A percentile compares a stretch with the other conserved stretches of the same genome.
These are phyloP conservation scores for Thelephora aurantiotincta DNA, from an alignment of 768 basidiomycete genomes.

Conservation along the genomic window DNA sequence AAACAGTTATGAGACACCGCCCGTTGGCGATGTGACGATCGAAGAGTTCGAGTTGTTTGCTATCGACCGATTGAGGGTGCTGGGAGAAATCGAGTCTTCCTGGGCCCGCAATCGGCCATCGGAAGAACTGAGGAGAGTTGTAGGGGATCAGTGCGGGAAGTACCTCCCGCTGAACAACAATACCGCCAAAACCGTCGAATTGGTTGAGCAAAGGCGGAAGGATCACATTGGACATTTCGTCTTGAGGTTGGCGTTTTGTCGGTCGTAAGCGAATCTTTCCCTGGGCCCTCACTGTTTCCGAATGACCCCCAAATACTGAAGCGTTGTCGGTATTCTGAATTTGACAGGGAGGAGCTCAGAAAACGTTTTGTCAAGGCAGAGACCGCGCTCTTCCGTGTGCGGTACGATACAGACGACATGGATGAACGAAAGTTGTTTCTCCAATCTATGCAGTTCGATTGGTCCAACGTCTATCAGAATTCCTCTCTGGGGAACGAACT, in stretches of 20 bases:
- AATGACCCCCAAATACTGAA: not conserved
- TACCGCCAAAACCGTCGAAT: slow-evolving; percentile 32
- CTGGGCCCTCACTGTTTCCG: not conserved
- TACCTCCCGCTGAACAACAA: slow-evolving; percentile 54
- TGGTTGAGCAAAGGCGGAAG: slow-evolving; percentile 53
- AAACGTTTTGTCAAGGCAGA: slow-evolving; percentile 85
- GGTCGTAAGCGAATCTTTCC: slow-evolving; percentile 53
- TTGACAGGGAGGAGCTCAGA: slow-evolving; percentile 72
- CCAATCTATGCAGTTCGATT: slow-evolving; percentile 45
- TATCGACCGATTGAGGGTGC: slow-evolving; percentile 71
- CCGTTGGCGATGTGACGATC: slow-evolving; percentile 76
- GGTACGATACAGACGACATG: slow-evolving; percentile 53
- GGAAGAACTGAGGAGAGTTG: slow-evolving; percentile 61
- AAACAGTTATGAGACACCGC: slow-evolving; percentile 73
- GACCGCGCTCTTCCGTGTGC: slow-evolving; percentile 64
- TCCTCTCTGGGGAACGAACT: not conserved
- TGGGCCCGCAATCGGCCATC: slow-evolving; percentile 70
- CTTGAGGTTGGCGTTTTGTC: slow-evolving; percentile 85
- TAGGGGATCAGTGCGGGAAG: slow-evolving; percentile 48
- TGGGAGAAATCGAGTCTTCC: slow-evolving; percentile 86
- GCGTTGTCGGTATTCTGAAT: not conserved
- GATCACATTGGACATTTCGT: slow-evolving; percentile 94
- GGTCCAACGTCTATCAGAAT: slow-evolving; percentile 34
- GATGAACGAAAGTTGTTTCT: slow-evolving; percentile 58
- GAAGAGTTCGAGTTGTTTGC: slow-evolving; percentile 94